phyloP scores from a whole-genome alignment of 2,329 filamentous ascomycete species.

The Trichoderma arundinaceum region DNA sequence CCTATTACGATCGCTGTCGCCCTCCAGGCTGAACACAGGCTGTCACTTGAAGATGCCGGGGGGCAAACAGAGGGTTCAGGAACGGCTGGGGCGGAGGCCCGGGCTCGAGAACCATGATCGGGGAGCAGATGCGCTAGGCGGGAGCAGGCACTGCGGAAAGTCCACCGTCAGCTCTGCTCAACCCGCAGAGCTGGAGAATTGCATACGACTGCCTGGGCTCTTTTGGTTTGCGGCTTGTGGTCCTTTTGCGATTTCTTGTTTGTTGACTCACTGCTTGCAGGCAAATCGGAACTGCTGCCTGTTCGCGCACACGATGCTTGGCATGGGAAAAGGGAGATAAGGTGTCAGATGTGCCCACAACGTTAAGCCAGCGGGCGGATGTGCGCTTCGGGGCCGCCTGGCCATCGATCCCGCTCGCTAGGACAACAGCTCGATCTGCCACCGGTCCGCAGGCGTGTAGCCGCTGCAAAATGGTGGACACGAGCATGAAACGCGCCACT shows the following conservation, averaged over 20 bases:
- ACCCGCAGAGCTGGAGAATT: background rate
- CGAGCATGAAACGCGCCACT: background rate
- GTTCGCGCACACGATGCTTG: background rate
- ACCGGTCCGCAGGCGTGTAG: background rate
- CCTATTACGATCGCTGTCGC: slow-evolving; percentile 2
- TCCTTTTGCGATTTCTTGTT: background rate
- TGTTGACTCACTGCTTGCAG: too few relatives aligned
- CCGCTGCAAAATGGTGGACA: background rate
- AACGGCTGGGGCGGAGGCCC: slow-evolving; percentile 35
- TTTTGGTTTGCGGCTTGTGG: background rate
- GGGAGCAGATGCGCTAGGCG: slow-evolving; percentile 15
- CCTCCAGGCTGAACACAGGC: background rate
- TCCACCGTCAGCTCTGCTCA: background rate
- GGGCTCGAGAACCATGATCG: slow-evolving; percentile 26
- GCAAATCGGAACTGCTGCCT: too few relatives aligned
- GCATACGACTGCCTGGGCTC: background rate
- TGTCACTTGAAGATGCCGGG: background rate
- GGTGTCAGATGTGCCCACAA: slow-evolving; percentile 14
- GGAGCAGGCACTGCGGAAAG: background rate
- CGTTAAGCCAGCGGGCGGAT: slow-evolving; percentile 10
- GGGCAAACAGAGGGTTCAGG: background rate
- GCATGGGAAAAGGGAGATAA: background rate
- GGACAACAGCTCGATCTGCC: slow-evolving; percentile 15
- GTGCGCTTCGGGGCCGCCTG: slow-evolving; percentile 11
- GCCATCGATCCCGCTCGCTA: slow-evolving; percentile 25